Percentiles rank a stretch among this genome's conserved stretches.
Conservation (phyloP, 139 green algal species). For the Chlamydomonas sp. region DNA sequence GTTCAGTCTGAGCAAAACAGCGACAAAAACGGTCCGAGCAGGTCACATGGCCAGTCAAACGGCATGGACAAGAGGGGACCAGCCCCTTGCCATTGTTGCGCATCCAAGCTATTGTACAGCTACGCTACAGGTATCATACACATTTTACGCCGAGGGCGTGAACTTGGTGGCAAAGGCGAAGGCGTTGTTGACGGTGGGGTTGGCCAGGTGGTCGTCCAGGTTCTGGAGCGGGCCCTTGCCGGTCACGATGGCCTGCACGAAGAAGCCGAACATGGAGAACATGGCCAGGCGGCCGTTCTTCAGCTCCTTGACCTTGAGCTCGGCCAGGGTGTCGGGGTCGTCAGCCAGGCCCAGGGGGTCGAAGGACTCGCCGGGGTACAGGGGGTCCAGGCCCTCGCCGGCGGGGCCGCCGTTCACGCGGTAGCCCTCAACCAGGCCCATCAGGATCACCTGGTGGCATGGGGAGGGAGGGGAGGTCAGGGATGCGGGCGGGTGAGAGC, state of each 20-base stretch:
- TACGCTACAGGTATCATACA: background rate
- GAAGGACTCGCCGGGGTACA: slow-evolving; percentile 94
- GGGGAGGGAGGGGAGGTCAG: background rate
- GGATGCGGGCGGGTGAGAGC: too few species aligned
- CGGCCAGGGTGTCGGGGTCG: slow-evolving; percentile 82
- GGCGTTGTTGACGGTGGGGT: slow-evolving; percentile 78
- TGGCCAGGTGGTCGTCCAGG: slow-evolving; percentile 81
- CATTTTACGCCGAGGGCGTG: slow-evolving; percentile 50
- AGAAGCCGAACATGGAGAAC: slow-evolving; percentile 91
- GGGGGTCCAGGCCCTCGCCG: slow-evolving; percentile 87
- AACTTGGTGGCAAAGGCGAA: slow-evolving; percentile 75
- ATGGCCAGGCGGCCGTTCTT: slow-evolving; percentile 89
- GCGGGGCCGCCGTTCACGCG: slow-evolving; percentile 92
- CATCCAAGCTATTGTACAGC: too few species aligned
- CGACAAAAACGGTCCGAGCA: too few species aligned
- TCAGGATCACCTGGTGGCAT: slow-evolving; percentile 74
- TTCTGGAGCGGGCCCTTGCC: slow-evolving; percentile 73
- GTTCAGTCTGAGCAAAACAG: too few species aligned
- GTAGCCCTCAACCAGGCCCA: slow-evolving; percentile 95
- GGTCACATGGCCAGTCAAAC: too few species aligned
- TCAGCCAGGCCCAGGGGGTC: slow-evolving; percentile 95
- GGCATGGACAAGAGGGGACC: too few species aligned
- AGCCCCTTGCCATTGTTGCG: too few species aligned
- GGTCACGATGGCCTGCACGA: slow-evolving; percentile 83
- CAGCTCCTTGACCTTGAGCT: slow-evolving; percentile 85